Base-by-base conservation (phyloP, 192 early-diverging fungal species). In the Coemansia sp. region DNA sequence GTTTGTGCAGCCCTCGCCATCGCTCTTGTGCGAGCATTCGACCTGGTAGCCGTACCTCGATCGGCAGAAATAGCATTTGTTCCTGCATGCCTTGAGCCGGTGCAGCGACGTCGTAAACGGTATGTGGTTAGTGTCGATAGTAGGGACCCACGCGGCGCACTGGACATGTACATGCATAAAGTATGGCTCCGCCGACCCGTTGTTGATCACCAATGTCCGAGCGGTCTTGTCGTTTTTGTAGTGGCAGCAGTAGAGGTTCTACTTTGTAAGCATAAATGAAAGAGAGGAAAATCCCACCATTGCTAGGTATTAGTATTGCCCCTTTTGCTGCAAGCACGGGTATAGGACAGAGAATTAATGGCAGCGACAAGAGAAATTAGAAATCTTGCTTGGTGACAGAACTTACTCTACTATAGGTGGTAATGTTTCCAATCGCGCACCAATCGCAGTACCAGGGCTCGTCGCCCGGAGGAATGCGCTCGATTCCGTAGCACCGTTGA, bases 381-480 rank as follows among this genome's bases (percentile, higher is more conserved):
- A 42, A 42, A 9, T n/a, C n/a, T n/a, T n/a, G n/a, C n/a, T n/a
- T n/a, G n/a, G n/a, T n/a, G n/a, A n/a, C n/a, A 42, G 11, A 42
- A 47, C 55, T 54, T 78, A 69, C 67, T 51, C 58, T 75, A n/a
- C 55, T 25, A 29, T 60, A 81, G 1, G 52, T 49, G 1, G 61
- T 25, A 56, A 35, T 42, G 29, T 57, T 71, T 14, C 61, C 67
- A 6, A 32, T 34, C 10, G 55, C 19, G 20, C 78, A 81, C 62
- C 69, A 58, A 60, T 81, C 78, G 39, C 78, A 81, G 56, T 65
- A 66, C 78, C 78, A 81, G 18, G 78, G 78, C 27, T 71, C 68
- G 30, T 81, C 78, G 29, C 69, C 78, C 0, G 78, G 78, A 13
- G 78, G 78, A 16, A 81, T 35, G 1, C 61, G 22, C 4, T 48